Percentiles rank a stretch among this genome's conserved stretches.
Evolutionary conservation across 2,329 filamentous ascomycete species (phyloP).

Genomic region (Talaromyces pinophilus): DNA sequence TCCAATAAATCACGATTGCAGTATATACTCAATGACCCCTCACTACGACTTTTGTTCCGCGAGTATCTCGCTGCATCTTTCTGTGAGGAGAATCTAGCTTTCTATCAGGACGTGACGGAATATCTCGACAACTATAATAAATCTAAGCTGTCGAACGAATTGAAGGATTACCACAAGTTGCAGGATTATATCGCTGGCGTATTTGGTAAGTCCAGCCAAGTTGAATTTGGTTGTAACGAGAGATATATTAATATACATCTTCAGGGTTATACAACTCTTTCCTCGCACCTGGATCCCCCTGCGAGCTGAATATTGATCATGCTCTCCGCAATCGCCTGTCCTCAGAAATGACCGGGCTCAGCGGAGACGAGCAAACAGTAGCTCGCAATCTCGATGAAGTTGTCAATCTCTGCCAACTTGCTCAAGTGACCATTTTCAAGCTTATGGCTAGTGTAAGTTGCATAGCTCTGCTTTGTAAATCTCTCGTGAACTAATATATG

Average conservation of each 20-base stretch:
- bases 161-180: slow-evolving; percentile 72
- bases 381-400: slow-evolving; percentile 88
- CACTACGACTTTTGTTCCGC: slow-evolving; percentile 82
- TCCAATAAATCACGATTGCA: slow-evolving; percentile 93
- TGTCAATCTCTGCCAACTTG: slow-evolving; percentile 84
- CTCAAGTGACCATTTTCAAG: slow-evolving; percentile 94
- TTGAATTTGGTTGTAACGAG: slow-evolving; percentile 4
- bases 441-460: slow-evolving; percentile 93
- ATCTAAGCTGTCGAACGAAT: slow-evolving; percentile 53
- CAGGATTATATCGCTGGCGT: slow-evolving; percentile 94
- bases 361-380: slow-evolving; percentile 90
- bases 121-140: slow-evolving; percentile 69
- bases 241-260: slow-evolving; percentile 14
- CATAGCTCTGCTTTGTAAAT: background rate
- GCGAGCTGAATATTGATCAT: slow-evolving; percentile 97
- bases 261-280: slow-evolving; percentile 92
- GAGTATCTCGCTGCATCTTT: slow-evolving; percentile 94
- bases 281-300: slow-evolving; percentile 89
- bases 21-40: slow-evolving; percentile 88
- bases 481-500: background rate
- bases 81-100: slow-evolving; percentile 95
- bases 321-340: slow-evolving; percentile 90
- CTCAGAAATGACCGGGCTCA: slow-evolving; percentile 93
- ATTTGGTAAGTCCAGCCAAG: slow-evolving; percentile 62
- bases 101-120: slow-evolving; percentile 91